Evolutionary conservation across 2,329 filamentous ascomycete genomes (phyloP).

Genomic region (Chaetomium sp.): DNA sequence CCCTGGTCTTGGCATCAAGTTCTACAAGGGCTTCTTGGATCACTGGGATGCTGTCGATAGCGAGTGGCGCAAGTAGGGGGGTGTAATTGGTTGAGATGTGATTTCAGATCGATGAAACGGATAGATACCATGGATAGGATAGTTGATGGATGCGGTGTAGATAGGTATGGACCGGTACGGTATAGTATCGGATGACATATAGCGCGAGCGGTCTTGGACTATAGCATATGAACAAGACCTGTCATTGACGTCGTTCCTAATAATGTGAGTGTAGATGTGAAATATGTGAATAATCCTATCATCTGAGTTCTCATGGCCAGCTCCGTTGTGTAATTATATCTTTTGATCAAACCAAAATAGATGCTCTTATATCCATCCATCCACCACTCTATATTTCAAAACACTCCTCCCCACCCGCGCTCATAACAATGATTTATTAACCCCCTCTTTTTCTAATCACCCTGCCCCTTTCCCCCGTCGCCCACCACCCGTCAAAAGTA

Average conservation of each 20-base stretch:
- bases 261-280: background rate
- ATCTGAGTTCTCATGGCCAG: background rate
- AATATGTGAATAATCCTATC: background rate
- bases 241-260: background rate
- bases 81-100: background rate
- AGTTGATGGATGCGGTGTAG: background rate
- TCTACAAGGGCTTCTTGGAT: slow-evolving; percentile 89
- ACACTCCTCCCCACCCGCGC: background rate
- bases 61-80: slow-evolving; percentile 60
- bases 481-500: background rate
- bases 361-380: background rate
- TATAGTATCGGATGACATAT: background rate
- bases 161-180: background rate
- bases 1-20: slow-evolving; percentile 82
- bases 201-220: background rate
- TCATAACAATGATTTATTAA: background rate
- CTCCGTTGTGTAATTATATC: background rate
- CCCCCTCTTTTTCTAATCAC: no score
- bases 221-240: slow-evolving; percentile 1
- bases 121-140: background rate
- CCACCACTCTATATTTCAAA: background rate
- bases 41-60: slow-evolving; percentile 80
- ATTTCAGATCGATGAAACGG: background rate
- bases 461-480: background rate
- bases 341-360: no score